A percentile compares a stretch with the other conserved stretches of the same genome.
Conservation (phyloP, 202 grass and related monocot genomes). For the Sporobolus alterniflorus region DNA sequence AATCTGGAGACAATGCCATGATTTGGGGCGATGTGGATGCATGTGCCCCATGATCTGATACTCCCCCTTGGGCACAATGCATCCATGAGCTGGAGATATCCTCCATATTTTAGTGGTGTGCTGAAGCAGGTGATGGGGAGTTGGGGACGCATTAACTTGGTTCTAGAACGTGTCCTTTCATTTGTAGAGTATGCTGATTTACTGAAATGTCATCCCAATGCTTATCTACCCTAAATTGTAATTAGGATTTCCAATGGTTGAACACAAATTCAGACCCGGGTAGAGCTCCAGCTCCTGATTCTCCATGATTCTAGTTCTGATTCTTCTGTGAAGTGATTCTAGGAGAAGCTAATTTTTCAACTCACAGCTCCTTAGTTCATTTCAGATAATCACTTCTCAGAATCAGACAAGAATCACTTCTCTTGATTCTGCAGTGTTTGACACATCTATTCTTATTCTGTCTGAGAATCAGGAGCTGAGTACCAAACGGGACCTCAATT, state of each 20-base stretch:
- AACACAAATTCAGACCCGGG: background rate
- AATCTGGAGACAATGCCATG: slow-evolving; percentile 62
- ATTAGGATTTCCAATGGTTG: background rate
- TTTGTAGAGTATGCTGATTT: background rate
- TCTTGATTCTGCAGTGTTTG: no score
- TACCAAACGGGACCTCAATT: no score
- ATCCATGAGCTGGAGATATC: slow-evolving; percentile 50
- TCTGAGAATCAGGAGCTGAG: no score
- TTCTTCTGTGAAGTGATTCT: no score
- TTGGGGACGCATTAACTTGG: slow-evolving; percentile 29
- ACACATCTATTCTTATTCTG: no score
- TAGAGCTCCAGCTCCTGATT: no score
- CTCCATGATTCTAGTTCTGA: no score
- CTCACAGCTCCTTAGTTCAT: no score
- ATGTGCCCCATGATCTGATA: slow-evolving; percentile 58
- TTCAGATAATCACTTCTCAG: no score
- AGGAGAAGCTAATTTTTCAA: no score
- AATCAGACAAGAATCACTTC: no score
- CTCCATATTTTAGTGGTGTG: slow-evolving; percentile 26
- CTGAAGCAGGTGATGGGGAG: slow-evolving; percentile 33
- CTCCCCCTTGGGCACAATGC: slow-evolving; percentile 33
- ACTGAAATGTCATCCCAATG: slow-evolving; percentile 22
- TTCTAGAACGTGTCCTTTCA: background rate
- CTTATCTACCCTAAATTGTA: background rate
- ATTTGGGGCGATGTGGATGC: slow-evolving; percentile 40